Base-by-base conservation (phyloP, 225 moss, liverwort and hornwort species). In the Thuidium tamariscinum region DNA sequence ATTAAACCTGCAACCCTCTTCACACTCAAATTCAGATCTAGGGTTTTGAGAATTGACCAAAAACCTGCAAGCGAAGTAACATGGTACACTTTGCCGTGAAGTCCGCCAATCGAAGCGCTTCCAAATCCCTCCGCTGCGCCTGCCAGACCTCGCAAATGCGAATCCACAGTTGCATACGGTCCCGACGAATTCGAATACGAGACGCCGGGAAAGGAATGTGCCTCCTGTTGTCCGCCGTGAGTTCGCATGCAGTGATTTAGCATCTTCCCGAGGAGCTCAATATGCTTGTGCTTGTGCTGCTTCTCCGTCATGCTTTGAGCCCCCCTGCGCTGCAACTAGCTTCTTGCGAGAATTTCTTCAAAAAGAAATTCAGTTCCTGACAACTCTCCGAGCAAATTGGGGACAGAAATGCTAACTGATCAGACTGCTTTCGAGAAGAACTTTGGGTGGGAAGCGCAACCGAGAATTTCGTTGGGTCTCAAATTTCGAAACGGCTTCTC, bases 61-160 rank as follows among this genome's bases (percentile, higher is more conserved):
- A 34, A 41, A 92, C 92, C 89, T 51, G 88, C 90, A 25, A 92
- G 89, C n/a, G 90, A 92, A 32, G 85, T 90, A 57, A 90, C 92
- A 80, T 90, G 89, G 37, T 90, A 89, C 39, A 92, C 74, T 59
- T 85, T 32, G 68, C 92, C 92, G 13, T 87, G 70, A 39, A 92
- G 77, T 29, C 92, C 88, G 20, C 90, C 87, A 52, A 90, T 59
- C 9, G 88, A 36, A 44, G 74, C 87, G 56, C 82, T 86, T 14
- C 90, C 90, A 63, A 90, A 92, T 29, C 90, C 90, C 85, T 90
- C 89, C 54, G 89, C 90, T 21, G 89, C 90, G 13, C 89, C 90
- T 13, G 88, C 90, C 55, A 92, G 48, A 13, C 87, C 89, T 26
- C 89, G 85, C 90, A 90, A 75, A 87, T 90, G 87, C 62, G 83